A percentile compares a stretch with the other conserved stretches of the same genome.
phyloP scores from a whole-genome alignment of 2,329 filamentous ascomycete species.

The Aspergillus latus region DNA sequence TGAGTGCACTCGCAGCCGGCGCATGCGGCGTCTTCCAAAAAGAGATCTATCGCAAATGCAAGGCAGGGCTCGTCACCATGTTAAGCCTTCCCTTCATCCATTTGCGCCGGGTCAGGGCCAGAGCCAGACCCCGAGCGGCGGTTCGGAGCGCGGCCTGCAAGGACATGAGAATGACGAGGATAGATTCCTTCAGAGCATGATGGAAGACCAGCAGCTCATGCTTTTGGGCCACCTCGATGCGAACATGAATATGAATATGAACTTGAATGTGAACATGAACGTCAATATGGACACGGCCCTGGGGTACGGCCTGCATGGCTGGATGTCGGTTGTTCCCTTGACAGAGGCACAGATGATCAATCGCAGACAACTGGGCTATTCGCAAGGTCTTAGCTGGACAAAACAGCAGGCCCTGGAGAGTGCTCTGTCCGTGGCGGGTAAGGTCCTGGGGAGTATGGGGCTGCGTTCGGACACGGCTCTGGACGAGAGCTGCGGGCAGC shows the following conservation, averaged over 20 bases:
- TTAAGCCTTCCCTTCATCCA: neutral
- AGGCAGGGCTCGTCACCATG: neutral
- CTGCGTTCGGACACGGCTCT: neutral
- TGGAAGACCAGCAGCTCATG: neutral
- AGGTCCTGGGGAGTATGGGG: conserved; percentile 11
- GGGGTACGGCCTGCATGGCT: neutral
- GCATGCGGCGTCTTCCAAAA: conserved; percentile 5
- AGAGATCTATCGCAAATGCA: neutral
- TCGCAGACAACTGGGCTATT: conserved; percentile 10
- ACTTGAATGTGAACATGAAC: neutral
- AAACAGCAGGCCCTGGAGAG: conserved; percentile 18
- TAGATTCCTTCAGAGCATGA: neutral
- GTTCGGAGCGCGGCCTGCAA: no score
- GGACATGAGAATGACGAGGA: neutral
- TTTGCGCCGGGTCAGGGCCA: neutral
- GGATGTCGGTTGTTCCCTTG: conserved; percentile 16
- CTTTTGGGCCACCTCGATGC: neutral
- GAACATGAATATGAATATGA: neutral
- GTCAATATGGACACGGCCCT: neutral
- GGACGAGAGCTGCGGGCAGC: neutral
- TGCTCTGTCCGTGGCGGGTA: conserved; percentile 13
- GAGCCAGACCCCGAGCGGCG: neutral
- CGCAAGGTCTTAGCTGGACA: conserved; percentile 12
- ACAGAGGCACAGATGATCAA: conserved; percentile 20
- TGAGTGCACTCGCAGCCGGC: conserved; percentile 15